Conservation (phyloP, 2,329 filamentous ascomycete genomes). For the Colletotrichum sp. region DNA sequence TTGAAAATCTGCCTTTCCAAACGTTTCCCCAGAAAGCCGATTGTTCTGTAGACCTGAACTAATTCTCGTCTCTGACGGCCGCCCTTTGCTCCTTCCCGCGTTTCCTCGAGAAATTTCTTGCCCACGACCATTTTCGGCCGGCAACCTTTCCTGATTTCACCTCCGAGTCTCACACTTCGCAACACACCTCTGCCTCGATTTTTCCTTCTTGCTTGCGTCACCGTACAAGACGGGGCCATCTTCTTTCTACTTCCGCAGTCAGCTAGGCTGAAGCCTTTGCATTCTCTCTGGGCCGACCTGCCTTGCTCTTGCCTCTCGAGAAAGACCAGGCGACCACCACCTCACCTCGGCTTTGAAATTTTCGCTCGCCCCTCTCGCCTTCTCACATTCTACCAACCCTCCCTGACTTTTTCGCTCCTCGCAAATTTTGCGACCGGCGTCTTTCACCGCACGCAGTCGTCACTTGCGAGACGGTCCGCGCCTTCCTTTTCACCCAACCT, state of each 20-base stretch:
- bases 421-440: too few species aligned
- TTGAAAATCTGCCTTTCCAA: background rate
- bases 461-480: too few species aligned
- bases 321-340: rapidly evolving
- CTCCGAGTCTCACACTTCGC: background rate
- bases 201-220: rapidly evolving
- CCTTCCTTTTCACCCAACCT: too few species aligned
- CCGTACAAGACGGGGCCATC: rapidly evolving
- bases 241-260: rapidly evolving
- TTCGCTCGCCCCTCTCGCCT: rapidly evolving
- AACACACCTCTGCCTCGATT: rapidly evolving
- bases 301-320: background rate
- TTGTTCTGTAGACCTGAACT: background rate
- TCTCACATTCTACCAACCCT: rapidly evolving
- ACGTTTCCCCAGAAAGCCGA: rapidly evolving
- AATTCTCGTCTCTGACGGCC: rapidly evolving
- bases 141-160: background rate
- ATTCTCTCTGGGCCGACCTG: too few species aligned
- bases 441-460: too few species aligned
- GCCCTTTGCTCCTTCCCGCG: background rate
- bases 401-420: background rate
- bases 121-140: too few species aligned
- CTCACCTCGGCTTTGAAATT: background rate
- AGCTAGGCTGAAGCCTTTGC: background rate
- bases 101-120: too few species aligned